Base-by-base conservation (phyloP, 805 yeast genomes). In the Monosporozyma siamensis region DNA sequence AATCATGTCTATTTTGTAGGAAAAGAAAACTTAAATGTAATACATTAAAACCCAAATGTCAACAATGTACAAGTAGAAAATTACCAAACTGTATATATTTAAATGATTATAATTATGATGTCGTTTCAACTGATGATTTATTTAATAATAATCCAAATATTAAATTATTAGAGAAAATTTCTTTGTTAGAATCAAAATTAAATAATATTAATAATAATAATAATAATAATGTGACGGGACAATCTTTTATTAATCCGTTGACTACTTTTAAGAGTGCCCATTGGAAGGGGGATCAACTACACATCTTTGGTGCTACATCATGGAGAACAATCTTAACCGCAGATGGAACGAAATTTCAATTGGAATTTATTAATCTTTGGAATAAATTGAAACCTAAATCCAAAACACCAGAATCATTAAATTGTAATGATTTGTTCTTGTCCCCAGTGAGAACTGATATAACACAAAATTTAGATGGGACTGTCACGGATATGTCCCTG, bases 21-120 rank as follows among this genome's bases (percentile, higher is more conserved):
- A 70, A 72, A 47, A 70, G 82, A 52, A 79, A 78, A 61, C 70
- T 79, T 64, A 78, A 78, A 63, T 78, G 84, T 59, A 82, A 77
- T 51, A 75, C 75, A 48, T 59, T 60, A 30, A 64, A 63, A 44
- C 69, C 71, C n/a, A 52, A 51, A 44, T 67, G 72, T 45, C 58
- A 64, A 8, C 68, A 67, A 38, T 74, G 80, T 49, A 39, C 54
- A 9, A 46, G 57, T 6, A 68, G 69, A 47, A 47, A 52, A 6
- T 44, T 58, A 23, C 54, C 58, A 3, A 49, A 51, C 17, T 59
- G 64, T 44, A 34, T 58, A 2, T 59, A 59, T 45, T 46, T 51
- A 1, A 55, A 53, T 10, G 48, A 41, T 4, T 53, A 43, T 44
- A 54, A 49, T 34, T 51, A 42, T 41, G 49, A 50, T 12, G 34